These are phyloP conservation scores for Ganoderma boninense DNA, from an alignment of 1,284 basidiomycete genomes.

Conservation along the genomic window DNA sequence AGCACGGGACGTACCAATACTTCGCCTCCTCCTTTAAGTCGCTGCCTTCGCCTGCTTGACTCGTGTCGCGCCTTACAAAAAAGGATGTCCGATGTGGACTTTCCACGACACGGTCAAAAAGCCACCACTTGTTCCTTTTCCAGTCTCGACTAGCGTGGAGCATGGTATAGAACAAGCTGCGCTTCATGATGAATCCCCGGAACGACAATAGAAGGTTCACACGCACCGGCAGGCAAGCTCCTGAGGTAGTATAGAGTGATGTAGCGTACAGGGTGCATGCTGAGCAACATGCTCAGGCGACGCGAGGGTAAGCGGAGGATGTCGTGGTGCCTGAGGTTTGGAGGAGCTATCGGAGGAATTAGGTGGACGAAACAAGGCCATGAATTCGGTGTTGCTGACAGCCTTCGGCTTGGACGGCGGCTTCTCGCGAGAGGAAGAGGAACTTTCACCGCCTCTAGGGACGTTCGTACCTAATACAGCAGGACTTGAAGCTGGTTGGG, in stretches of 20 bases:
- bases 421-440: slow-evolving; percentile 30
- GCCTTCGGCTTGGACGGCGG: slow-evolving; percentile 41
- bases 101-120: slow-evolving; percentile 83
- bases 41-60: slow-evolving; percentile 35
- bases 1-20: slow-evolving; percentile 59
- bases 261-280: slow-evolving; percentile 81
- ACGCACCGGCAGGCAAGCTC: slow-evolving; percentile 66
- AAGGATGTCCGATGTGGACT: slow-evolving; percentile 87
- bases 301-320: slow-evolving; percentile 62
- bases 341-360: slow-evolving; percentile 45
- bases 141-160: slow-evolving; percentile 60
- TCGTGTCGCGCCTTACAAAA: slow-evolving; percentile 59
- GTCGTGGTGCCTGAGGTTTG: slow-evolving; percentile 42
- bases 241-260: slow-evolving; percentile 71
- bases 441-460: not conserved
- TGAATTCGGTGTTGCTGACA: slow-evolving; percentile 38
- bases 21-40: slow-evolving; percentile 72
- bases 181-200: not conserved
- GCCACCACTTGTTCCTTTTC: slow-evolving; percentile 85
- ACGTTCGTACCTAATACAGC: too few relatives aligned
- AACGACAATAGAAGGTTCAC: not conserved
- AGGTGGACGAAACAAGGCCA: slow-evolving; percentile 64
- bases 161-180: slow-evolving; percentile 18
- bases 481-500: not conserved
- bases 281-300: slow-evolving; percentile 69